Evolutionary conservation across 352 stramenopile genomes (phyloP), one percentile per base, ranked within the genome.

Genomic region (Ophiocytium majus): DNA sequence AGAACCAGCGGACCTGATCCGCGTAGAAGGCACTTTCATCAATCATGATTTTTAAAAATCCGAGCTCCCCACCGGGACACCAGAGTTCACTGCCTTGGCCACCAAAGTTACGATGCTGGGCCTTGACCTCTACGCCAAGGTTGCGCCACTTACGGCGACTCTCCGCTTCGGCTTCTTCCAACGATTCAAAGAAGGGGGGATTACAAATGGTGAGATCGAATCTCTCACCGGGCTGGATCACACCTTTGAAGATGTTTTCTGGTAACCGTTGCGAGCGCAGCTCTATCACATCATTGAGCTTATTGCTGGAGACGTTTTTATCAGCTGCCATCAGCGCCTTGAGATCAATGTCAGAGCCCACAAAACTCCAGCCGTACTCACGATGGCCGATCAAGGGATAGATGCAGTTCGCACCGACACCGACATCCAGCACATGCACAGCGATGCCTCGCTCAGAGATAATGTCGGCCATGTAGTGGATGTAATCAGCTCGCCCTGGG

Each of bases 391-490:
- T 23, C 57, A 71, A 28, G 28, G 57, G 57, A 71, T 71, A 71
- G 28, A 71, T 71, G 57, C 23, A 23, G 28, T 71, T 71, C 57
- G 57, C 57, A 71, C 57, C 57, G 19, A 28, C 28, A 23, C 57
- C 57, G 57, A 71, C 28, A 71, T 71, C 57, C 57, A 71, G 57
- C 23, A 71, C 57, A n/a, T n/a, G n/a, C n/a, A n/a, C n/a, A n/a
- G n/a, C n/a, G n/a, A n/a, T n/a, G n/a, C n/a, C n/a, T n/a, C n/a
- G n/a, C n/a, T n/a, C n/a, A n/a, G n/a, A n/a, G 28, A 23, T 23
- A 28, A 71, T 71, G 28, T 71, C 57, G 57, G 57, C 23, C 19
- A 71, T 28, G 23, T 23, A 71, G 28, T 71, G 57, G 28, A 71
- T 71, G 57, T 71, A 71, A 71, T 71, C 57, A 71, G 57, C 57